Conservation (phyloP, 768 basidiomycete species). For the Leucosporidium scottii region DNA sequence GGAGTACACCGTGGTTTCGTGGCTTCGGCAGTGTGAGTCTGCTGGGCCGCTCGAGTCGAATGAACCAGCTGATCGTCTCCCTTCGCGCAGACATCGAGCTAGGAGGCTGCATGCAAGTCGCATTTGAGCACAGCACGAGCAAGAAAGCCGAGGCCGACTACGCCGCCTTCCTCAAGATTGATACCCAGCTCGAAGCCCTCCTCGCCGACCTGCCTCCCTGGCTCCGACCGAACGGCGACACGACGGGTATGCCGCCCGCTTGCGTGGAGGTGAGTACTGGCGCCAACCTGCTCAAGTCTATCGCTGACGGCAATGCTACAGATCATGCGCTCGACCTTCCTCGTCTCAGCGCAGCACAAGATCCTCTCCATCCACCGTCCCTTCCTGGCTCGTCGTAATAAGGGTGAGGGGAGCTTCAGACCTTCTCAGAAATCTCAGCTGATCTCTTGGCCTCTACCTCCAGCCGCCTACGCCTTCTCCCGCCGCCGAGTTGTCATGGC, state of each 20-base stretch:
- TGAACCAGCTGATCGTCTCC: no score
- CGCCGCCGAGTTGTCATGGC: constrained; percentile 25
- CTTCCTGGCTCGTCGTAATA: constrained; percentile 22
- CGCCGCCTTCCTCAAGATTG: constrained; percentile 21
- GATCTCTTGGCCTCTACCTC: not conserved
- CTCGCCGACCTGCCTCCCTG: constrained; percentile 14
- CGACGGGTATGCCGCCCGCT: constrained; percentile 4
- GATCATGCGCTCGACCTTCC: constrained; percentile 23
- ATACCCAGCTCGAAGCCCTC: constrained; percentile 23
- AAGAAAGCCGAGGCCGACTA: constrained; percentile 14
- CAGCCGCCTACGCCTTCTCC: constrained; percentile 22
- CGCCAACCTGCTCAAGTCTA: no score
- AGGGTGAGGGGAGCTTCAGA: constrained; percentile 2
- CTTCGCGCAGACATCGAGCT: constrained; percentile 18
- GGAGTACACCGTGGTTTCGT: constrained; percentile 19
- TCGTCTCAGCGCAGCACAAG: constrained; percentile 28
- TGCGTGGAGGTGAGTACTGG: not conserved
- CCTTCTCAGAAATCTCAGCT: not conserved
- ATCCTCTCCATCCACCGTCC: constrained; percentile 31
- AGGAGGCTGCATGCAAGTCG: constrained; percentile 18
- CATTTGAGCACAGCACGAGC: constrained; percentile 18
- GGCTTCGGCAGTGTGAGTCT: constrained; percentile 21
- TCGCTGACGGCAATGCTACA: not conserved
- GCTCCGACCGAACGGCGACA: constrained; percentile 1
- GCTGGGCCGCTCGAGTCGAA: not conserved